Evolutionary conservation across 768 basidiomycete species (phyloP), one percentile per base, ranked within the genome.

Genomic region (Suillus subaureus): DNA sequence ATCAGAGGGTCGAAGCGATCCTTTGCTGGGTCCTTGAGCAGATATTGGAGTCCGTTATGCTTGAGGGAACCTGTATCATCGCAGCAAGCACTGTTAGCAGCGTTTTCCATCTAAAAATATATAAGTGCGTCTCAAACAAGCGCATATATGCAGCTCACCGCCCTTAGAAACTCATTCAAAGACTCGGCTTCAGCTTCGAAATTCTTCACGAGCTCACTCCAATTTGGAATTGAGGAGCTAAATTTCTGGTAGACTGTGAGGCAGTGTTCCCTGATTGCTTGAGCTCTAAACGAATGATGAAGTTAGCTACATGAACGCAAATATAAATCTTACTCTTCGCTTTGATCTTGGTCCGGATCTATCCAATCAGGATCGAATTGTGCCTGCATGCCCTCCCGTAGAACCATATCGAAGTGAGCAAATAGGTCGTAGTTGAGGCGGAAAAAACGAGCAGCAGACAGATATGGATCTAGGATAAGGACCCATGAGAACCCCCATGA

Each of bases 11-110:
- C 18, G n/a, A 63, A 33, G 28, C 12, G 11, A 23, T 63, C 62
- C 51, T 63, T 63, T 0, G 15, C 15, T 23, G 51, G 47, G n/a
- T 63, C 62, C 28, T 63, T 51, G 11, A 62, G 61, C 6, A 54
- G 11, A 13, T 63, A 63, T 23, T 51, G 16, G 6, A 63, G 62
- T 39, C 51, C 37, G 8, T n/a, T 40, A 6, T 43, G 28, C 28
- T 63, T 63, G 11, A 40, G 35, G 15, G 37, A 52, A 21, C 51
- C 35, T 3, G 51, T 54, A 35, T 63, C 37, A 4, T 63, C 51
- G 13, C 37, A 52, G 7, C 35, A 4, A 21, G 35, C 62, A 15
- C 51, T 23, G 12, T 51, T 63, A 9, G 51, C 62, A 52, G 62
- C 26, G 4, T 23, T 35, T 18, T 28, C 62, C 51, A 63, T 63